Evolutionary conservation across 2,329 filamentous ascomycete species (phyloP).

Genomic region (Penicillium brasilianum): DNA sequence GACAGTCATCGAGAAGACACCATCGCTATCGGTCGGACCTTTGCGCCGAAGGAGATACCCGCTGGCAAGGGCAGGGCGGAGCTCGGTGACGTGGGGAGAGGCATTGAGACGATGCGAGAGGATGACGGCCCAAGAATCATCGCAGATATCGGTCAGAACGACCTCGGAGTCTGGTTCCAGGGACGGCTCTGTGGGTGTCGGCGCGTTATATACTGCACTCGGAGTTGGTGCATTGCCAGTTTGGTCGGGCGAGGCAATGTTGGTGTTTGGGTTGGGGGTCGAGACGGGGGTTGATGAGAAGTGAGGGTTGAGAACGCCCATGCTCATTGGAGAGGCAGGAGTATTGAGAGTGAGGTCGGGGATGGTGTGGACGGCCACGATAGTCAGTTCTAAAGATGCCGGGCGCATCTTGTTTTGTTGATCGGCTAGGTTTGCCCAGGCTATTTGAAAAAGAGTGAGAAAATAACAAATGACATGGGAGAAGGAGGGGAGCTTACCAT

Average conservation of each 20-base stretch:
- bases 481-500: slow-evolving; percentile 44
- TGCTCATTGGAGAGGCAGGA: slow-evolving; percentile 39
- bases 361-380: slow-evolving; percentile 42
- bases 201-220: slow-evolving; percentile 44
- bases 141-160: slow-evolving; percentile 61
- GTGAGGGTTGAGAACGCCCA: slow-evolving; percentile 40
- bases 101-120: slow-evolving; percentile 56
- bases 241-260: slow-evolving; percentile 50
- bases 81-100: slow-evolving; percentile 48
- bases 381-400: slow-evolving; percentile 42
- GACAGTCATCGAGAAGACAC: slow-evolving; percentile 47
- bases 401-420: slow-evolving; percentile 45
- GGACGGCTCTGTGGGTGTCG: slow-evolving; percentile 41
- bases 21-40: slow-evolving; percentile 48
- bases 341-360: slow-evolving; percentile 44
- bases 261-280: slow-evolving; percentile 44
- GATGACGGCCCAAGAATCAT: slow-evolving; percentile 65
- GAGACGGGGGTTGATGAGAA: slow-evolving; percentile 45
- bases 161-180: slow-evolving; percentile 59
- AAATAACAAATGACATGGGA: background rate
- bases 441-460: slow-evolving; percentile 36
- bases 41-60: slow-evolving; percentile 54
- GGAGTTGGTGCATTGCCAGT: slow-evolving; percentile 47
- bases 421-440: slow-evolving; percentile 44
- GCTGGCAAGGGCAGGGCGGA: slow-evolving; percentile 51